These are phyloP conservation scores for Zasmidium angulare DNA, from an alignment of 2,329 filamentous ascomycete genomes.

Conservation along the genomic window DNA sequence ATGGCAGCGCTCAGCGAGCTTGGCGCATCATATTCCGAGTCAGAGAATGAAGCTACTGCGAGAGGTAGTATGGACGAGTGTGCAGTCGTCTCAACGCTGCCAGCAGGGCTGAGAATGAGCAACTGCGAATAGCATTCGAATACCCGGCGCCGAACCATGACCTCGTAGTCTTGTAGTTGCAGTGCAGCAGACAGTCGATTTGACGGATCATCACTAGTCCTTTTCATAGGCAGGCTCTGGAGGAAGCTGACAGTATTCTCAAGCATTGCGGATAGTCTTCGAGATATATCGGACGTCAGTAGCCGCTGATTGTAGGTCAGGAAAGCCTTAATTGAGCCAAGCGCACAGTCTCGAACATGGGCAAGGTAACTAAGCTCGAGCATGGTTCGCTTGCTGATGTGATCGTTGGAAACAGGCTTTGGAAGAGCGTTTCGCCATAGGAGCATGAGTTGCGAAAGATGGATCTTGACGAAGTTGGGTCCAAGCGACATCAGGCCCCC, in stretches of 20 bases:
- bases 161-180: slow-evolving; percentile 84
- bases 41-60: slow-evolving; percentile 87
- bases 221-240: slow-evolving; percentile 79
- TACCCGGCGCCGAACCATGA: slow-evolving; percentile 90
- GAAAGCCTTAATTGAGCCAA: slow-evolving; percentile 89
- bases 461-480: slow-evolving; percentile 98
- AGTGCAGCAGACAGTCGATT: slow-evolving; percentile 81
- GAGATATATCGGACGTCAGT: slow-evolving; percentile 89
- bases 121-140: slow-evolving; percentile 93
- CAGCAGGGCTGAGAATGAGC: slow-evolving; percentile 81
- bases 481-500: slow-evolving; percentile 95
- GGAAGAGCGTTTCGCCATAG: slow-evolving; percentile 97
- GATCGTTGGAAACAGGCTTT: slow-evolving; percentile 90
- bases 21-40: slow-evolving; percentile 83
- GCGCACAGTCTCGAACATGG: slow-evolving; percentile 90
- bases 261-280: slow-evolving; percentile 87
- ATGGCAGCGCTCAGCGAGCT: slow-evolving; percentile 88
- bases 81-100: slow-evolving; percentile 79
- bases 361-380: slow-evolving; percentile 90
- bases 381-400: slow-evolving; percentile 76
- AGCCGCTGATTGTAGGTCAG: slow-evolving; percentile 90
- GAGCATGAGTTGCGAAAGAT: slow-evolving; percentile 87
- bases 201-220: slow-evolving; percentile 79
- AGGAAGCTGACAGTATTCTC: slow-evolving; percentile 91
- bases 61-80: slow-evolving; percentile 90